Evolutionary conservation across 163 green algal genomes (phyloP).

Genomic region (Picocystis sp.): DNA sequence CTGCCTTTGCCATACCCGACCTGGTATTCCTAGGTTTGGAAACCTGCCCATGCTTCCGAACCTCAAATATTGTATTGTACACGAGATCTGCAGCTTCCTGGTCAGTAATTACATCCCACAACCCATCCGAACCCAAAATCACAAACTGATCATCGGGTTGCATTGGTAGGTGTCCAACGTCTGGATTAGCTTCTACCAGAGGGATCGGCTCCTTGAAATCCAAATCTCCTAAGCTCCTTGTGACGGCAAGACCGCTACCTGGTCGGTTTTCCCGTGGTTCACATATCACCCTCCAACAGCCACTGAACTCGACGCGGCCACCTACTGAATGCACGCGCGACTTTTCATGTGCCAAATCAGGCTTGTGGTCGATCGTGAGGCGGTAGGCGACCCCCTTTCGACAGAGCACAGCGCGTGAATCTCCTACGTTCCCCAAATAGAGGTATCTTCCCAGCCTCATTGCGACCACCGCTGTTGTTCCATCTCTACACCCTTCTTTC

Average conservation of each 20-base stretch:
- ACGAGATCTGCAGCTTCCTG: slow-evolving; percentile 10
- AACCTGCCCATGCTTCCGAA: neutral
- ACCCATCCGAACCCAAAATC: slow-evolving; percentile 16
- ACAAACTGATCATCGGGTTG: slow-evolving; percentile 25
- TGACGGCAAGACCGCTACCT: slow-evolving; percentile 19
- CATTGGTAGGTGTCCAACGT: slow-evolving; percentile 26
- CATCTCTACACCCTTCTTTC: slow-evolving; percentile 25
- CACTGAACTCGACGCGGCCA: slow-evolving; percentile 20
- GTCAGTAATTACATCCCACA: slow-evolving; percentile 22
- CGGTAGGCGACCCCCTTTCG: slow-evolving; percentile 16
- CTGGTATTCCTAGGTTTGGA: neutral
- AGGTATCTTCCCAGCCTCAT: slow-evolving; percentile 29
- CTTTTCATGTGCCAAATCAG: slow-evolving; percentile 22
- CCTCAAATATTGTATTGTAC: neutral
- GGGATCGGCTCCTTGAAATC: slow-evolving; percentile 38
- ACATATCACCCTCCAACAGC: slow-evolving; percentile 18
- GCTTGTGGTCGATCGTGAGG: slow-evolving; percentile 53
- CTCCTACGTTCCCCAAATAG: slow-evolving; percentile 46
- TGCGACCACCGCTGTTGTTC: slow-evolving; percentile 39
- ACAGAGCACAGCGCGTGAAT: slow-evolving; percentile 41
- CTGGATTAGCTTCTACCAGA: slow-evolving; percentile 35
- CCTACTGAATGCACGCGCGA: slow-evolving; percentile 18
- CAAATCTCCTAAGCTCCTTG: slow-evolving; percentile 15
- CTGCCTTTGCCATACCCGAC: neutral
- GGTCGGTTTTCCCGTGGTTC: slow-evolving; percentile 5